Evolutionary conservation across 2,329 filamentous ascomycete genomes (phyloP).

Genomic region (Coniochaeta sp.): DNA sequence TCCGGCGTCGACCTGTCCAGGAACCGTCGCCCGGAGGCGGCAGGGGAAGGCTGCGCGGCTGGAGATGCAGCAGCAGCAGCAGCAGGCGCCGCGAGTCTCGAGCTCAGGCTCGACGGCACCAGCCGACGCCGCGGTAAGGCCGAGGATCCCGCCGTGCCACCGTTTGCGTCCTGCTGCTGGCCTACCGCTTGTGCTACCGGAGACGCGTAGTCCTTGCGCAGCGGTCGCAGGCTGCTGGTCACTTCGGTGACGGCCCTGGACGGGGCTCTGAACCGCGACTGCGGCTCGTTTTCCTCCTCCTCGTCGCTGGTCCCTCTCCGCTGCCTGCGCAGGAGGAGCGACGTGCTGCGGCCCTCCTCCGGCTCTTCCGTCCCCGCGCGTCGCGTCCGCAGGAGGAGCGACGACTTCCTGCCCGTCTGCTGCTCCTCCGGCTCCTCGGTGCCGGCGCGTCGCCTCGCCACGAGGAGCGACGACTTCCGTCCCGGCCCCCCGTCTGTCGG

Average conservation of each 20-base stretch:
- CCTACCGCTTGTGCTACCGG: constrained; percentile 18
- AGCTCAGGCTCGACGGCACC: constrained; percentile 38
- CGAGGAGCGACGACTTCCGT: constrained; percentile 46
- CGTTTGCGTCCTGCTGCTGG: neutral
- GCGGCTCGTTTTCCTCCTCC: constrained; percentile 44
- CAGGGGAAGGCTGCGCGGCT: constrained; percentile 21
- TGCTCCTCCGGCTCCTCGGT: constrained; percentile 42
- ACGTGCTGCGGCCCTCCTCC: constrained; percentile 36
- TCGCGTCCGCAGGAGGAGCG: constrained; percentile 38
- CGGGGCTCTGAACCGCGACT: constrained; percentile 44
- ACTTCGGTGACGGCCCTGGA: constrained; percentile 53
- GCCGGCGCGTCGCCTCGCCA: constrained; percentile 34
- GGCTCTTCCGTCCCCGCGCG: constrained; percentile 38
- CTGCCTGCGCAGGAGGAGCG: constrained; percentile 36
- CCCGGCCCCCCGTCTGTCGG: constrained; percentile 32
- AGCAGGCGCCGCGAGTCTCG: constrained; percentile 36
- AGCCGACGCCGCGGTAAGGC: constrained; percentile 47
- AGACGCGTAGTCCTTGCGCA: constrained; percentile 30
- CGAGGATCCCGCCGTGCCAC: constrained; percentile 26
- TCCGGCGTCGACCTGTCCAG: constrained; percentile 37
- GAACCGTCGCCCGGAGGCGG: constrained; percentile 33
- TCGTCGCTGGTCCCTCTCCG: constrained; percentile 39
- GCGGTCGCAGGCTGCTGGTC: constrained; percentile 25
- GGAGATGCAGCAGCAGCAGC: no score
- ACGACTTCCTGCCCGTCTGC: constrained; percentile 33